A percentile compares a stretch with the other conserved stretches of the same genome.
These are phyloP conservation scores for Linnemannia hyalina DNA, from an alignment of 192 early-diverging fungal species.

Conservation along the genomic window DNA sequence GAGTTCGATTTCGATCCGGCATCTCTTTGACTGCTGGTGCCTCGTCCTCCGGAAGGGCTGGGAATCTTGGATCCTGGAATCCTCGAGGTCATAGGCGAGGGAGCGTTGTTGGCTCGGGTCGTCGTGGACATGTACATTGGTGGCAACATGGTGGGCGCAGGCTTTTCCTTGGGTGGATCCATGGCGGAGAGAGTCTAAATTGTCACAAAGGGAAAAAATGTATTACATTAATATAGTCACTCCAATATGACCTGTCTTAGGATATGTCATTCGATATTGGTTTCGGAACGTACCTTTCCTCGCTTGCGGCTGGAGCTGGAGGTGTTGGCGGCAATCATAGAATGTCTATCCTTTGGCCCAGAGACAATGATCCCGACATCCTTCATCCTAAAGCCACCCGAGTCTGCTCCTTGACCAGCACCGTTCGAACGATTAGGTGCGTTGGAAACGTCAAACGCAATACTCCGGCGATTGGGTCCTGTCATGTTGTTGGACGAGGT, in stretches of 20 bases:
- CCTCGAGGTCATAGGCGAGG: constrained; percentile 30
- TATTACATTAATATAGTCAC: background rate
- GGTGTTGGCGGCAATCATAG: constrained; percentile 13
- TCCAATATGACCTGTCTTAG: background rate
- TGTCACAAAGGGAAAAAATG: background rate
- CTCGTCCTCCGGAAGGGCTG: constrained; percentile 36
- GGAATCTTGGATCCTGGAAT: constrained; percentile 44
- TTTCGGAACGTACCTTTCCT: constrained; percentile 35
- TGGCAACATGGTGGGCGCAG: constrained; percentile 50
- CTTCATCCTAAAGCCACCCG: constrained; percentile 3
- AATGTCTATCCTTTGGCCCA: constrained; percentile 34
- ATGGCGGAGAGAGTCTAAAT: constrained; percentile 43
- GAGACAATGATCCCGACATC: background rate
- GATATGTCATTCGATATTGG: background rate
- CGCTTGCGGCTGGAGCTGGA: constrained; percentile 38
- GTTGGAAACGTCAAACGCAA: constrained; percentile 30
- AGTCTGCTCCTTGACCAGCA: background rate
- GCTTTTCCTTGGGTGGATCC: constrained; percentile 50
- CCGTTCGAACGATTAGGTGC: constrained; percentile 16
- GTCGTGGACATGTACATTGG: constrained; percentile 59
- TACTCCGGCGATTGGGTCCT: constrained; percentile 26
- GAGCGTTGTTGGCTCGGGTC: constrained; percentile 23
- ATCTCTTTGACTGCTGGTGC: background rate
- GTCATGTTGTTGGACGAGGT: constrained; percentile 26
- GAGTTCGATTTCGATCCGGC: constrained; percentile 14